A percentile compares a stretch with the other conserved stretches of the same genome.
phyloP scores from a whole-genome alignment of 1,284 basidiomycete genomes.

The Leccinum olivaceoglutinosum region DNA sequence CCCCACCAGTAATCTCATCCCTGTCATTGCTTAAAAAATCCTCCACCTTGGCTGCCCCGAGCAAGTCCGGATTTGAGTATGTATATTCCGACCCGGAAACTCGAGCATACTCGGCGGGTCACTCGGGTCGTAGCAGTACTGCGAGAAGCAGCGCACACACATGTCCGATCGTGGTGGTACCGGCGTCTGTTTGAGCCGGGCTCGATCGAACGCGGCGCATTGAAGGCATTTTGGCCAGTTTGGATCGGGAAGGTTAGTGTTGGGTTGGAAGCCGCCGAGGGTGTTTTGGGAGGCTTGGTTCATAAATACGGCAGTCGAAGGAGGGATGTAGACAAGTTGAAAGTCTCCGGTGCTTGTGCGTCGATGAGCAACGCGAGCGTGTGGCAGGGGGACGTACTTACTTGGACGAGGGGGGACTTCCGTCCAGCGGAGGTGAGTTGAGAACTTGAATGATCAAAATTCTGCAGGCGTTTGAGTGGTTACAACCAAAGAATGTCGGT shows the following conservation, averaged over 20 bases:
- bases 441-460: no score
- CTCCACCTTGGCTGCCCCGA: no score
- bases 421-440: constrained; percentile 56
- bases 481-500: constrained; percentile 75
- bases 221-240: constrained; percentile 38
- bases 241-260: constrained; percentile 31
- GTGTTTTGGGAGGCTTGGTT: constrained; percentile 48
- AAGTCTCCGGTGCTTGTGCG: constrained; percentile 39
- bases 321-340: constrained; percentile 42
- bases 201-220: constrained; percentile 40
- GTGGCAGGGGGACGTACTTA: constrained; percentile 25
- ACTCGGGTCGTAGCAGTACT: constrained; percentile 31
- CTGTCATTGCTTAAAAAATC: no score
- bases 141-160: constrained; percentile 28
- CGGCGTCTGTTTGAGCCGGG: constrained; percentile 24
- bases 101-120: constrained; percentile 22
- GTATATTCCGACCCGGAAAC: constrained; percentile 17
- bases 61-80: constrained; percentile 23
- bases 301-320: constrained; percentile 45
- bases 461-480: constrained; percentile 45
- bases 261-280: constrained; percentile 52
- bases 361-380: constrained; percentile 1
- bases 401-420: constrained; percentile 55
- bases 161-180: constrained; percentile 19
- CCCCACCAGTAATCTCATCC: no score